Base-by-base conservation (phyloP, 805 yeast species). In the Candida easanensis region DNA sequence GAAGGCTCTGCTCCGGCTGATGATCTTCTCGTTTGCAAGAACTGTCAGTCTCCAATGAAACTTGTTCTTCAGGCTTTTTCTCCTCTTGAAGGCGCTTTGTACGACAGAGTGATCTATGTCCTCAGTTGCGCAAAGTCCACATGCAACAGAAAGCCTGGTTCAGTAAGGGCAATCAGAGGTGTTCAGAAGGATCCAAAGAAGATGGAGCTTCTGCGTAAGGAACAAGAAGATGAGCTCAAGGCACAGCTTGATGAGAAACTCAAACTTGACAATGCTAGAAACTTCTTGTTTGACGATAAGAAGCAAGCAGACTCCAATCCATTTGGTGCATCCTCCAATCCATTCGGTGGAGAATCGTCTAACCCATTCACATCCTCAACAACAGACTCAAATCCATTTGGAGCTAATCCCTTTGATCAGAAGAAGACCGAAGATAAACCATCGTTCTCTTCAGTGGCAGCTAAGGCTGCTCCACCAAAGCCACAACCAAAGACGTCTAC, bases 31-130 rank as follows among this genome's bases (percentile, higher is more conserved):
- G 59, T 64, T 27, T 93, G 99, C 67, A 77, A 74, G 37, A 75
- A 74, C 41, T 93, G 99, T 66, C 65, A 64, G 1, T 61, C 69
- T 9, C 65, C 70, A 14, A 73, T 88, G 82, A 77, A 84, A 13
- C 64, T 91, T 36, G 67, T 90, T 23, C 63, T 83, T 1, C 98
- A 93, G 60, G 84, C 91, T 2, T 84, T 75, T 63, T 84, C 96
- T 0, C 95, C 95, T 1, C 63, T 90, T 33, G 87, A 81, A 26
- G 75, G 75, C 27, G 71, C 82, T 10, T 69, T 79, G 33, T 88
- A 90, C 58, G 96, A 88, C 55, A 76, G 99, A 46, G 80, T 80
- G 3, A 63, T 93, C 15, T 93, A 91, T 57, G 73, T 93, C 0
- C 86, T 91, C 60, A 79, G 81, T 2, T 93, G 99, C 64, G 58